These are phyloP conservation scores for Solanum piurae DNA, from an alignment of 257 asterid genomes.

Conservation along the genomic window DNA sequence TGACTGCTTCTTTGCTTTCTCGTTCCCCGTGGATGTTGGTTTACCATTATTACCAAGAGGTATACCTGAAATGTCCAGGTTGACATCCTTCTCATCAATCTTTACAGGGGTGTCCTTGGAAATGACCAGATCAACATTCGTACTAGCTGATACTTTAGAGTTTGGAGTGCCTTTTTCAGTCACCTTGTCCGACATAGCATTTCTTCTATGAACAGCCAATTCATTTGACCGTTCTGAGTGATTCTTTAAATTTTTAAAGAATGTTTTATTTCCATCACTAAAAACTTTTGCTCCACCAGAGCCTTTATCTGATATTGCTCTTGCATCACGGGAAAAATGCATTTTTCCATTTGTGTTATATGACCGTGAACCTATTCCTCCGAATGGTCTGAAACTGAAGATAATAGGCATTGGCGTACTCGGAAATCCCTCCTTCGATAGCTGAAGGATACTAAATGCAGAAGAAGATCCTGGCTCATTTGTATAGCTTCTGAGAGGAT, in stretches of 20 bases:
- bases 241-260: conserved; percentile 17
- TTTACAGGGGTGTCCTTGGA: conserved; percentile 16
- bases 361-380: conserved; percentile 13
- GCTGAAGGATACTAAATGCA: conserved; percentile 18
- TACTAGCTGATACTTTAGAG: conserved; percentile 20
- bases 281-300: conserved; percentile 18
- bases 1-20: conserved; percentile 30
- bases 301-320: conserved; percentile 13
- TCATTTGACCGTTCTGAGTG: conserved; percentile 19
- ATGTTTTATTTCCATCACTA: conserved; percentile 12
- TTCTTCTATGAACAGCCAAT: conserved; percentile 27
- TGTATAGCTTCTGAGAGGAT: conserved; percentile 16
- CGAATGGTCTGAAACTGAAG: conserved; percentile 17
- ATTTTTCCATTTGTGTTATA: conserved; percentile 22
- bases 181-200: conserved; percentile 17
- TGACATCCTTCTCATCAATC: conserved; percentile 10
- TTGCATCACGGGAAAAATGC: conserved; percentile 38
- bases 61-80: conserved; percentile 4
- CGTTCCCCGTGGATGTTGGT: conserved; percentile 21
- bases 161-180: conserved; percentile 13
- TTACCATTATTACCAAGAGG: conserved; percentile 1
- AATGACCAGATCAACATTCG: conserved; percentile 12
- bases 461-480: conserved; percentile 19
- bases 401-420: conserved; percentile 17
- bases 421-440: conserved; percentile 26